These are phyloP conservation scores for Kodamaea laetipori DNA, from an alignment of 805 yeast genomes.

Conservation along the genomic window DNA sequence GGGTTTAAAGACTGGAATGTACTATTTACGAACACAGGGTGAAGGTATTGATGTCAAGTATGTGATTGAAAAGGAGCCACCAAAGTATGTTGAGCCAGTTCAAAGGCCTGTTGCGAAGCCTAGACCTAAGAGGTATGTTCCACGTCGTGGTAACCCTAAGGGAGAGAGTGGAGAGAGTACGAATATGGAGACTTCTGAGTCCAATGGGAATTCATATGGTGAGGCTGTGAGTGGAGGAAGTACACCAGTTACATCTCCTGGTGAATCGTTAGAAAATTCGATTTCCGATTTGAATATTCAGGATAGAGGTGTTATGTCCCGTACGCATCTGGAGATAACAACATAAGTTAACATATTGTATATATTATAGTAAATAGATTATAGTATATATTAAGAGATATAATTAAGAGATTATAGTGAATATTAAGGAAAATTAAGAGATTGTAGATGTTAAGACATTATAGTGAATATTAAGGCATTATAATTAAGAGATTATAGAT, in stretches of 20 bases:
- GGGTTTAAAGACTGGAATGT: conserved; percentile 44
- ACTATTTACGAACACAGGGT: conserved; percentile 37
- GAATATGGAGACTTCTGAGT: no score
- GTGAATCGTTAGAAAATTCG: conserved; percentile 41
- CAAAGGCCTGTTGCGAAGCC: conserved; percentile 6
- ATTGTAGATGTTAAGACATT: no score
- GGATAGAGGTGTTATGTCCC: not conserved
- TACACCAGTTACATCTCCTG: not conserved
- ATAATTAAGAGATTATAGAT: no score
- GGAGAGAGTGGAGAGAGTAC: not conserved
- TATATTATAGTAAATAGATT: no score
- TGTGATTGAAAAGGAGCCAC: conserved; percentile 10
- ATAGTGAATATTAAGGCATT: no score
- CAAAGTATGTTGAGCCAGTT: conserved; percentile 4
- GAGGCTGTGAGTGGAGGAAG: not conserved
- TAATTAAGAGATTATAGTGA: no score
- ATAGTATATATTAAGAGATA: no score
- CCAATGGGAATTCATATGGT: not conserved
- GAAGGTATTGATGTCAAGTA: conserved; percentile 10
- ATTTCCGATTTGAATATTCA: conserved; percentile 42
- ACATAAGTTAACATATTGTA: no score
- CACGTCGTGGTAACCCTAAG: not conserved
- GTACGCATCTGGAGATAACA: not conserved
- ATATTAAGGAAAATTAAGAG: no score
- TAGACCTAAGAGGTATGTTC: conserved; percentile 9